Base-by-base conservation (phyloP, 2,329 filamentous ascomycete genomes). In the Blastomyces parvus region DNA sequence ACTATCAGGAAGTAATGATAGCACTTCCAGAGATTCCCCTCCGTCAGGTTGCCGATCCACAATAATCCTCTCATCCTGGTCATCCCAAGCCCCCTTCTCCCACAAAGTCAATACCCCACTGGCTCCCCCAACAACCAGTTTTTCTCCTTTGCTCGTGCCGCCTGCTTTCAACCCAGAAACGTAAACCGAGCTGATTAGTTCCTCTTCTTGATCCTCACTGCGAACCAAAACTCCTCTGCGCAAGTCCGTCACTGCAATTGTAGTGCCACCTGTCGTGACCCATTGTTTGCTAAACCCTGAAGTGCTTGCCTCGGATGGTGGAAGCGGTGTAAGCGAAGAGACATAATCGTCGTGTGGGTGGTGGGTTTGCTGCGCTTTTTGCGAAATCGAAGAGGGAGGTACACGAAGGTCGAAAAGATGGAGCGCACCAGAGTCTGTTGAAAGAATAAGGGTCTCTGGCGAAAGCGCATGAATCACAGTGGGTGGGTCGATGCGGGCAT, bases 61-160 rank as follows among this genome's bases (percentile, higher is more conserved):
- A 59, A 89, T 85, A 70, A 97, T 89, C 61, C 91, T 84, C 77
- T 96, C 91, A 69, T 95, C 90, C 74, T 96, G 91, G 74, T 97
- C 93, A 71, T 96, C 92, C 93, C 94, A 97, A 0, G 89, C 86
- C 0, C 93, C 93, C 68, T 88, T 88, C 75, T 99, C 93, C 92
- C 94, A 99, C 7, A 97, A 79, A 4, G 92, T 97, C 66, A 97
- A 74, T 1, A 97, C 86, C 2, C 94, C 94, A 52, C 85, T 88
- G 22, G 85, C 87, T 33, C 90, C 90, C 44, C 90, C 88, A 0
- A 91, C 90, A 2, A 94, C 75, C 3, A 94, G 82, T 72, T 88
- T 88, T 70, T 88, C 83, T 5, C 90, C 90, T 57, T 89, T 88
- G 70, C 85, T 87, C 7, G 82, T 82, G 38, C 83, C 84, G 48